A percentile compares a stretch with the other conserved stretches of the same genome.
Conservation (phyloP, 2,329 filamentous ascomycete genomes). For the Sclerotiophoma versabilis region DNA sequence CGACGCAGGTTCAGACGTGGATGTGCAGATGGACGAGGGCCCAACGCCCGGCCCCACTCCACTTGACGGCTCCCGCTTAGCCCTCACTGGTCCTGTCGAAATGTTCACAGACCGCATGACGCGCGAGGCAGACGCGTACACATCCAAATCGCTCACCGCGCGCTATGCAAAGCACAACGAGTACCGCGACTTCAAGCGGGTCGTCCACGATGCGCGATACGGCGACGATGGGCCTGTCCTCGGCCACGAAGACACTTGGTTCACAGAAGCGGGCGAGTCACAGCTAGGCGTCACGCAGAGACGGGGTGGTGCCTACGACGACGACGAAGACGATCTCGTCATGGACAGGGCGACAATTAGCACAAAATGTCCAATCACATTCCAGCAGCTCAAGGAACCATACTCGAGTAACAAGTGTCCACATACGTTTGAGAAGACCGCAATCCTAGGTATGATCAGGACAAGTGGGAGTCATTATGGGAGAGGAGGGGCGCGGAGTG, state of each 20-base stretch:
- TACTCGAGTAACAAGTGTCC: conserved; percentile 72
- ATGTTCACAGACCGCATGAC: conserved; percentile 49
- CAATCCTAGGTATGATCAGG: conserved; percentile 64
- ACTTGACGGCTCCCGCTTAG: conserved; percentile 43
- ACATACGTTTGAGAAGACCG: conserved; percentile 73
- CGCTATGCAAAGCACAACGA: conserved; percentile 67
- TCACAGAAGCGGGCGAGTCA: conserved; percentile 59
- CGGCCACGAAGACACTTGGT: conserved; percentile 68
- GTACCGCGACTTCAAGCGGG: conserved; percentile 67
- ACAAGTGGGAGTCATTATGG: conserved; percentile 25
- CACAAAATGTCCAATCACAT: conserved; percentile 73
- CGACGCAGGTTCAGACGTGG: conserved; percentile 45
- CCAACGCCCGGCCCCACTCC: conserved; percentile 49
- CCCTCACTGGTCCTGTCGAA: conserved; percentile 45
- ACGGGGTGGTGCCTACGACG: conserved; percentile 51
- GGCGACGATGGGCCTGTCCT: conserved; percentile 61
- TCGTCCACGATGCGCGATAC: conserved; percentile 68
- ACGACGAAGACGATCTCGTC: conserved; percentile 72
- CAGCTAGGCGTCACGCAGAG: conserved; percentile 51
- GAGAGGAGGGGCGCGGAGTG: conserved; percentile 38
- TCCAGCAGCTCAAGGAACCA: conserved; percentile 70
- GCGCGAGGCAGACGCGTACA: conserved; percentile 54
- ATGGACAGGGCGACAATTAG: conserved; percentile 69
- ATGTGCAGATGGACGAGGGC: conserved; percentile 45
- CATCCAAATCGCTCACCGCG: conserved; percentile 43